Conservation (phyloP, 345 rosid species). For the Camelina sativa region DNA sequence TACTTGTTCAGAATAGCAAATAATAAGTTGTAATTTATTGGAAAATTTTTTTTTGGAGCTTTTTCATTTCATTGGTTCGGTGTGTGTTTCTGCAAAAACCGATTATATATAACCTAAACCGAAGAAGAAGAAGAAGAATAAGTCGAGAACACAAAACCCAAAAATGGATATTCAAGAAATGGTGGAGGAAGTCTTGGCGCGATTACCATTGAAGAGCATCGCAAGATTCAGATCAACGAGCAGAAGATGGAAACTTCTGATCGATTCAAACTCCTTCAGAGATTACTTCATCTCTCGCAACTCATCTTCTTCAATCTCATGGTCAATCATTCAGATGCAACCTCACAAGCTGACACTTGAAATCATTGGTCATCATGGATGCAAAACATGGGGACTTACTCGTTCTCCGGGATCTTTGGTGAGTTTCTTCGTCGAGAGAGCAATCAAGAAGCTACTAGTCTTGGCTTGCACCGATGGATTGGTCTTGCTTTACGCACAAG, state of each 20-base stretch:
- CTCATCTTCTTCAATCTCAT: slow-evolving; percentile 19
- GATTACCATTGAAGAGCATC: slow-evolving; percentile 4
- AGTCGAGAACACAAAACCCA: no score
- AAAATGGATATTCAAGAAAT: not conserved
- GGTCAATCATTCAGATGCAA: slow-evolving; percentile 24
- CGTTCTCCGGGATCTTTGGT: not conserved
- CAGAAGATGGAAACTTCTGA: slow-evolving; percentile 24
- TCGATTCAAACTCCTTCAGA: slow-evolving; percentile 30
- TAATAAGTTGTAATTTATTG: no score
- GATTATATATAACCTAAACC: no score
- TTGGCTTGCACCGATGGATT: slow-evolving; percentile 28
- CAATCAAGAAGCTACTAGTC: slow-evolving; percentile 11
- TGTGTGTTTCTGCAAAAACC: no score
- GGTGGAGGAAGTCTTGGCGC: not conserved
- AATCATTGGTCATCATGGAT: slow-evolving; percentile 28
- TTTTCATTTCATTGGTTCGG: no score
- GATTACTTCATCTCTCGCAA: slow-evolving; percentile 10
- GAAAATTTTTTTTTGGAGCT: no score
- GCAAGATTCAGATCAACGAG: not conserved
- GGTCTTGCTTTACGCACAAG: not conserved
- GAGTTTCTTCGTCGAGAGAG: not conserved
- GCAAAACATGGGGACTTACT: slow-evolving; percentile 16
- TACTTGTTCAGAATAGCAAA: no score
- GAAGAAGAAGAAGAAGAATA: not conserved
- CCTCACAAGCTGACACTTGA: slow-evolving; percentile 20